Evolutionary conservation across 164 flowering plant species (phyloP).

Genomic region (Tetrastigma voinierianum): DNA sequence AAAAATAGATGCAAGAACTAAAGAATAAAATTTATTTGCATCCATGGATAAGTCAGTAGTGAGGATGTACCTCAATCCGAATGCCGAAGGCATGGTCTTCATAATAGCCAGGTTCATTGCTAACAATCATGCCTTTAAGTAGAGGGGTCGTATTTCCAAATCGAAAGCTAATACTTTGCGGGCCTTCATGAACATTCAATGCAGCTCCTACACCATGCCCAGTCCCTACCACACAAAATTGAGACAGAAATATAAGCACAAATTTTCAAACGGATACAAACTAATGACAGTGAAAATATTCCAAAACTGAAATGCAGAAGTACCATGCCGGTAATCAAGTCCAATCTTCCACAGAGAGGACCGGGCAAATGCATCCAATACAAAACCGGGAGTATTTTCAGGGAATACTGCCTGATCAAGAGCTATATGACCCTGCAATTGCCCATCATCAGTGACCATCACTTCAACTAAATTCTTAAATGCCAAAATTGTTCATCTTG

Average conservation of each 20-base stretch:
- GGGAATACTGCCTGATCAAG: slow-evolving; percentile 96
- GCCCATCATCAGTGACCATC: slow-evolving; percentile 10
- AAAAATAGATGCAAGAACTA: neutral
- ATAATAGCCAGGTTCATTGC: slow-evolving; percentile 98
- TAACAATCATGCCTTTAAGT: slow-evolving; percentile 85
- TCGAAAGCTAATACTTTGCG: slow-evolving; percentile 93
- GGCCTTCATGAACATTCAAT: slow-evolving; percentile 97
- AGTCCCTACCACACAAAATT: slow-evolving; percentile 53
- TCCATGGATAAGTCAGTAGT: too few relatives aligned
- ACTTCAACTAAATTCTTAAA: neutral
- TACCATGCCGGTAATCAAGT: slow-evolving; percentile 98
- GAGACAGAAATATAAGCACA: neutral
- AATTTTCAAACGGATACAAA: neutral
- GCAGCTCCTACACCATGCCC: slow-evolving; percentile 99
- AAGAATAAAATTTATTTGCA: neutral
- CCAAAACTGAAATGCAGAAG: slow-evolving; percentile 1
- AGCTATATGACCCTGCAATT: slow-evolving; percentile 92
- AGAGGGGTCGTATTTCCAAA: slow-evolving; percentile 84
- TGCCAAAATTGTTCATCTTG: neutral
- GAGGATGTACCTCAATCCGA: slow-evolving; percentile 75
- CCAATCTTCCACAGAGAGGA: slow-evolving; percentile 93
- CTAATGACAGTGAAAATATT: neutral
- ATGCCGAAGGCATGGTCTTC: slow-evolving; percentile 96
- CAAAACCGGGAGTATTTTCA: slow-evolving; percentile 93
- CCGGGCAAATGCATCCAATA: slow-evolving; percentile 93